A percentile compares a stretch with the other conserved stretches of the same genome.
Evolutionary conservation across 148 eudicot genomes (phyloP).

Genomic region (Camellia sinensis): DNA sequence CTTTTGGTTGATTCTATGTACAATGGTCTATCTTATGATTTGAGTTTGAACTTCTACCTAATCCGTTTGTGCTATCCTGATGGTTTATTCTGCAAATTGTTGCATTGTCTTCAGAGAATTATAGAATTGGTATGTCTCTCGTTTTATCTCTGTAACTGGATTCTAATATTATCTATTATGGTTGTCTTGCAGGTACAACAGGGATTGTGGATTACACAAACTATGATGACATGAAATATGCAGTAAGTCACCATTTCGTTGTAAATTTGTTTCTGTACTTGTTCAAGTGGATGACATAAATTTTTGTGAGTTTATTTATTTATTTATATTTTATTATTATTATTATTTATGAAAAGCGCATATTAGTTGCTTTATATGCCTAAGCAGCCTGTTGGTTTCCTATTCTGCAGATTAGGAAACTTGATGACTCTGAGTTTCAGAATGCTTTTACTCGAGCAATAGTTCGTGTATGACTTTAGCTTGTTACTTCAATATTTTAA

Average conservation of each 20-base stretch:
- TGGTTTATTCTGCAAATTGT: background rate
- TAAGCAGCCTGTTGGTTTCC: background rate
- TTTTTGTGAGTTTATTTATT: too few species aligned
- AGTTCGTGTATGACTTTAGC: constrained; percentile 54
- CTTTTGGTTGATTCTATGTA: background rate
- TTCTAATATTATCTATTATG: constrained; percentile 1
- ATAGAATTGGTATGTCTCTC: background rate
- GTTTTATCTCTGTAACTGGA: background rate
- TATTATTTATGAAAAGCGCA: too few species aligned
- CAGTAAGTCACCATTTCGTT: constrained; percentile 42
- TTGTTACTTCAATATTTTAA: background rate
- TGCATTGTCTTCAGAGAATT: background rate
- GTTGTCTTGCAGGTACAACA: constrained; percentile 58
- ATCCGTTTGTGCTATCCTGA: background rate
- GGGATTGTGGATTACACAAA: constrained; percentile 93
- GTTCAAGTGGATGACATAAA: background rate
- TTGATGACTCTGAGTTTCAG: constrained; percentile 87
- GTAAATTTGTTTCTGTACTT: background rate
- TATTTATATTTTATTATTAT: background rate
- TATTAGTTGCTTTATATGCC: background rate
- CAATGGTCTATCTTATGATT: background rate
- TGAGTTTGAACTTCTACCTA: background rate
- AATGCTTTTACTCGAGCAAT: constrained; percentile 69
- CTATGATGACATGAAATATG: constrained; percentile 94
- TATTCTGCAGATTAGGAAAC: constrained; percentile 74